Evolutionary conservation across 2,329 filamentous ascomycete species (phyloP).

Genomic region (Ophiobolus disseminans): DNA sequence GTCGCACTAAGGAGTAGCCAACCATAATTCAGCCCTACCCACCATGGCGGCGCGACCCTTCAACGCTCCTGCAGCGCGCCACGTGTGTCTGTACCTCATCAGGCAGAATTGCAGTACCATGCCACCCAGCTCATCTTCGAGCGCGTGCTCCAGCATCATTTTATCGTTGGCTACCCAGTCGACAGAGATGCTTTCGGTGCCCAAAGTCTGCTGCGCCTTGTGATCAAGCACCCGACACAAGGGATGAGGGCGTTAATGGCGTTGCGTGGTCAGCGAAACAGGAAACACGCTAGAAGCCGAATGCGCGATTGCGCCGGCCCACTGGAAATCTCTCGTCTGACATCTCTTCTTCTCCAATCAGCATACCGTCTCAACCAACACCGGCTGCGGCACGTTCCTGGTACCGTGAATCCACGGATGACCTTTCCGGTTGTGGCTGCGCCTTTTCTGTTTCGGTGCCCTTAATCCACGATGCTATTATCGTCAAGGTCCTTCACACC

Average conservation of each 20-base stretch:
- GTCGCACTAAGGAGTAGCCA: slow-evolving; percentile 13
- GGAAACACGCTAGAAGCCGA: slow-evolving; percentile 15
- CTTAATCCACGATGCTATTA: slow-evolving; percentile 11
- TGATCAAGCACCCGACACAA: slow-evolving; percentile 10
- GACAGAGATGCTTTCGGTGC: background rate
- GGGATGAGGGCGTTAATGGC: slow-evolving; percentile 10
- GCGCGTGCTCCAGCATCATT: background rate
- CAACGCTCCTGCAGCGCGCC: slow-evolving; percentile 39
- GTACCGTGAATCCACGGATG: slow-evolving; percentile 9
- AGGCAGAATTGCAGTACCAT: background rate
- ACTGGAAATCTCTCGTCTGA: slow-evolving; percentile 9
- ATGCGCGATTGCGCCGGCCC: slow-evolving; percentile 1
- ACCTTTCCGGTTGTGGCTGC: slow-evolving; percentile 13
- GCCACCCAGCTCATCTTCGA: background rate
- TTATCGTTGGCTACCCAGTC: background rate
- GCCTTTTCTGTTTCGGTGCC: background rate
- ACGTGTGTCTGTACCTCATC: slow-evolving; percentile 31
- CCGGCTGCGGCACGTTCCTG: slow-evolving; percentile 14
- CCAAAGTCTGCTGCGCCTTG: slow-evolving; percentile 8
- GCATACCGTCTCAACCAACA: slow-evolving; percentile 4
- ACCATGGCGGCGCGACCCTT: slow-evolving; percentile 24
- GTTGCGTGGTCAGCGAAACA: slow-evolving; percentile 11
- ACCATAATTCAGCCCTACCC: slow-evolving; percentile 43
- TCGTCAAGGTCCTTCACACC: background rate
- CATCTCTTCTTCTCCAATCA: slow-evolving; percentile 6